Conservation (phyloP, 2,329 filamentous ascomycete species). For the Pestalotiopsis sp. region DNA sequence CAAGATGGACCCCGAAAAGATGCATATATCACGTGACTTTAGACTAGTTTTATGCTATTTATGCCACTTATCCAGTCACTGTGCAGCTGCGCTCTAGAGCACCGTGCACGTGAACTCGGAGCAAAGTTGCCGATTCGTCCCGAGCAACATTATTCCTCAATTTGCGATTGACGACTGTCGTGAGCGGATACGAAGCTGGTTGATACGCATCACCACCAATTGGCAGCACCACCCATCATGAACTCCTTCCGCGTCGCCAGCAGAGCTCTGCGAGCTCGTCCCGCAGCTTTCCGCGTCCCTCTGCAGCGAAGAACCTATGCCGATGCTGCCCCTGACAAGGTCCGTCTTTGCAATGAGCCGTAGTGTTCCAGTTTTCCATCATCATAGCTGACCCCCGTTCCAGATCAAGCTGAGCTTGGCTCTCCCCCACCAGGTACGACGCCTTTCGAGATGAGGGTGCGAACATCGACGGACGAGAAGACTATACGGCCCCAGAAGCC, state of each 20-base stretch:
- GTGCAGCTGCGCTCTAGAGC: neutral
- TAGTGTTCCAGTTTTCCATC: conserved; percentile 17
- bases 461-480: neutral
- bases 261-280: conserved; percentile 81
- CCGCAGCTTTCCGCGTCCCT: conserved; percentile 73
- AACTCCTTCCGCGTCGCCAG: conserved; percentile 93
- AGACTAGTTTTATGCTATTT: neutral
- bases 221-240: conserved; percentile 66
- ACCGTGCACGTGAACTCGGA: conserved; percentile 6
- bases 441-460: conserved; percentile 11
- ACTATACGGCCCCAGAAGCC: neutral
- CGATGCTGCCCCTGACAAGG: conserved; percentile 83
- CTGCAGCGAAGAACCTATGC: conserved; percentile 89
- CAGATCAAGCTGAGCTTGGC: conserved; percentile 96
- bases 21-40: neutral
- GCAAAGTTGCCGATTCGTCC: conserved; percentile 10
- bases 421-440: conserved; percentile 95
- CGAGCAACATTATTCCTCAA: conserved; percentile 25
- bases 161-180: conserved; percentile 48
- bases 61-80: no score
- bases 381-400: conserved; percentile 28
- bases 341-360: conserved; percentile 33
- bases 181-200: conserved; percentile 33
- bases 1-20: neutral
- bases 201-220: conserved; percentile 48